These are phyloP conservation scores for Euphorbia peplus DNA, from an alignment of 345 rosid genomes.

Conservation along the genomic window DNA sequence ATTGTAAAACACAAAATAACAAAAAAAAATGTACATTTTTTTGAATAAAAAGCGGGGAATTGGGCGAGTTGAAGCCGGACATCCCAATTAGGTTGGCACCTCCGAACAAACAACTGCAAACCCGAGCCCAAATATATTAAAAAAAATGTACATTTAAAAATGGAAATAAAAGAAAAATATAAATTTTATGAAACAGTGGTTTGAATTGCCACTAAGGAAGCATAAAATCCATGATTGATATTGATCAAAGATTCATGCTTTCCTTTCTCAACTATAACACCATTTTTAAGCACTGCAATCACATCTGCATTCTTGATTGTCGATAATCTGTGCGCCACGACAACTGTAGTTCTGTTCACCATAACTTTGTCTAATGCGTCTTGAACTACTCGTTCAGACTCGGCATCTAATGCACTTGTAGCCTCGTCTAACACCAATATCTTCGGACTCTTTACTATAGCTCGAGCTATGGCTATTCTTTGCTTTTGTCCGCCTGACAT, in stretches of 20 bases:
- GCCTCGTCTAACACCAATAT: constrained; percentile 72
- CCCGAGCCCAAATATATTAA: too few species aligned
- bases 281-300: constrained; percentile 64
- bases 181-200: constrained; percentile 9
- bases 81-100: too few species aligned
- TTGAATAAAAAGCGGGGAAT: too few species aligned
- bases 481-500: constrained; percentile 85
- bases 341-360: constrained; percentile 62
- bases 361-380: constrained; percentile 64
- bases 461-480: constrained; percentile 85
- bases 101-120: too few species aligned
- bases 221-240: constrained; percentile 52
- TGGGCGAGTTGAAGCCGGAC: too few species aligned
- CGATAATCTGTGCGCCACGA: constrained; percentile 67
- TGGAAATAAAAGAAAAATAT: too few species aligned
- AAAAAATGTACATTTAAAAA: too few species aligned
- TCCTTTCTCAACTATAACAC: constrained; percentile 62
- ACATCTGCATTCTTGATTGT: constrained; percentile 65
- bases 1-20: too few species aligned
- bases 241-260: constrained; percentile 54
- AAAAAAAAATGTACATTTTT: too few species aligned
- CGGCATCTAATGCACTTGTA: constrained; percentile 72
- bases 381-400: constrained; percentile 74
- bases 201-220: constrained; percentile 66
- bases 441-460: constrained; percentile 64